Conservation (phyloP, 129 eudicot genomes). For the Pittosporum tobira region DNA sequence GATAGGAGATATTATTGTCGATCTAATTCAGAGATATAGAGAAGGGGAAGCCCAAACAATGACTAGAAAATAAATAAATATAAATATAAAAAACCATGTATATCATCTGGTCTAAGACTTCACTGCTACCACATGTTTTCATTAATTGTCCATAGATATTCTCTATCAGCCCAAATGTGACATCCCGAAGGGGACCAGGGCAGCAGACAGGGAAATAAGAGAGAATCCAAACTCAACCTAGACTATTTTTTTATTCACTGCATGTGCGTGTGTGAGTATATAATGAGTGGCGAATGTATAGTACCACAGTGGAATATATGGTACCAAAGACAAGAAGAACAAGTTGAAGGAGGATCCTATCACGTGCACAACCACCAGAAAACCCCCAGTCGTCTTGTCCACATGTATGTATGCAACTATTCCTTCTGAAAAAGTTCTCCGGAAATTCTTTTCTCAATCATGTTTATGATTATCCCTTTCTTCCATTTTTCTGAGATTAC, state of each 20-base stretch:
- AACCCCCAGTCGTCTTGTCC: conserved; percentile 7
- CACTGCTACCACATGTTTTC: conserved; percentile 10
- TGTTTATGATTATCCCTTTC: neutral
- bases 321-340: neutral
- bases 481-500: neutral
- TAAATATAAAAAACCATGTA: neutral
- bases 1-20: neutral
- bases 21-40: neutral
- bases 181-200: conserved; percentile 11
- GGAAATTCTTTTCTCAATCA: neutral
- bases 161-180: conserved; percentile 13
- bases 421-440: too few relatives aligned
- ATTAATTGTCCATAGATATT: neutral
- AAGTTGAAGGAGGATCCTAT: conserved; percentile 11
- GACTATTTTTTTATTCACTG: too few relatives aligned
- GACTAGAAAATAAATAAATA: conserved; percentile 1
- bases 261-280: too few relatives aligned
- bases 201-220: conserved; percentile 9
- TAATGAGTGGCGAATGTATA: conserved; percentile 1
- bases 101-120: conserved; percentile 7
- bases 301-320: conserved; percentile 8
- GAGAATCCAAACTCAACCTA: conserved; percentile 3
- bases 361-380: conserved; percentile 15
- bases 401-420: conserved; percentile 8
- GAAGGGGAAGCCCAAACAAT: too few relatives aligned